Evolutionary conservation across 352 stramenopile genomes (phyloP).

Genomic region (Globisporangium nodosum): DNA sequence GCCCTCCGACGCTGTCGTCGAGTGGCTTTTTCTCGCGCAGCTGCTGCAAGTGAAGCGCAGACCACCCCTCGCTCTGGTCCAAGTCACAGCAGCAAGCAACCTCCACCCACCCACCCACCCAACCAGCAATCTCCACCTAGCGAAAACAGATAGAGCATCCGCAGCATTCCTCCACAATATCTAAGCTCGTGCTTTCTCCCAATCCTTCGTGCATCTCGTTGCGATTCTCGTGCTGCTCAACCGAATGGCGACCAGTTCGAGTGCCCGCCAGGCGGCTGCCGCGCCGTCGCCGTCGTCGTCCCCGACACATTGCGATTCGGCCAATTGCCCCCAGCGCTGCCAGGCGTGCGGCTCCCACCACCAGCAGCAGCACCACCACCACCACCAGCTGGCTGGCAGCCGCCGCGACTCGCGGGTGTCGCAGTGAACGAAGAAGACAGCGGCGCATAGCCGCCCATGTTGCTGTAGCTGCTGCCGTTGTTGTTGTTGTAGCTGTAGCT

Average conservation of each 20-base stretch:
- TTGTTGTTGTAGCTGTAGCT: too few relatives aligned
- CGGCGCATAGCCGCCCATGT: not conserved
- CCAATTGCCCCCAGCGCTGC: not conserved
- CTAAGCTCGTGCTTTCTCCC: not conserved
- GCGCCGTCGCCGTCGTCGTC: conserved; percentile 6
- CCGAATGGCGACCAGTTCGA: conserved; percentile 56
- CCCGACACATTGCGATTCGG: conserved; percentile 5
- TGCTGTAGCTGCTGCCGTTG: too few relatives aligned
- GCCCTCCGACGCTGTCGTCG: too few relatives aligned
- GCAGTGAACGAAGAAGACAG: not conserved
- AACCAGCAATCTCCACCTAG: too few relatives aligned
- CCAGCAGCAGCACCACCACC: not conserved
- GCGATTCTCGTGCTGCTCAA: conserved; percentile 2
- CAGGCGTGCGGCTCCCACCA: too few relatives aligned
- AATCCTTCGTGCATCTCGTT: not conserved
- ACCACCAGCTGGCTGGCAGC: conserved; percentile 3
- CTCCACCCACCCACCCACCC: too few relatives aligned
- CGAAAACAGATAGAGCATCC: too few relatives aligned
- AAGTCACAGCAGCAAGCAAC: too few relatives aligned
- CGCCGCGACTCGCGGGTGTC: conserved; percentile 10
- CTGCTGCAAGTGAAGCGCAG: not conserved
- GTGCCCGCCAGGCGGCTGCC: conserved; percentile 55
- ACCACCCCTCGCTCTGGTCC: too few relatives aligned
- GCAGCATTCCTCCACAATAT: not conserved
- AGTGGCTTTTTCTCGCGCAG: not conserved